Evolutionary conservation across 306 rosid species (phyloP).

Genomic region (Cajanus cajan): DNA sequence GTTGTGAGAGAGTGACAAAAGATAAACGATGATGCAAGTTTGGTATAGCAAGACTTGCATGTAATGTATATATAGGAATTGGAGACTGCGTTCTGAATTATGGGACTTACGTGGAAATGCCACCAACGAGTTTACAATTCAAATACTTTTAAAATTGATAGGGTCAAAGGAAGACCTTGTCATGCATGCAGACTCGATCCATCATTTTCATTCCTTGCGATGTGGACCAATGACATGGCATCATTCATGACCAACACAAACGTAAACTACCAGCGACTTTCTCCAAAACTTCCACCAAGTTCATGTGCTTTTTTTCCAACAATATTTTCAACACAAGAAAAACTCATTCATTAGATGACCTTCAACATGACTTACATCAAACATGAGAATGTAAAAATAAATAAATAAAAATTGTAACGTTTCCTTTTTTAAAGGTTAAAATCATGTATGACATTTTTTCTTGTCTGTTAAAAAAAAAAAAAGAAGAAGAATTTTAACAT

Average conservation of each 20-base stretch:
- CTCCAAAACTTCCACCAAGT: neutral
- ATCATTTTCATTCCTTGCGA: neutral
- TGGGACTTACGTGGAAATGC: neutral
- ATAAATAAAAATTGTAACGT: too few relatives aligned
- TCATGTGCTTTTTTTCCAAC: neutral
- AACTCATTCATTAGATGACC: too few relatives aligned
- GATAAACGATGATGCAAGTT: neutral
- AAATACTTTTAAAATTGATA: neutral
- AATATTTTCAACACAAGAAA: too few relatives aligned
- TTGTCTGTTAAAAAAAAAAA: too few relatives aligned
- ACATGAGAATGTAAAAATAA: too few relatives aligned
- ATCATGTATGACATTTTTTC: too few relatives aligned
- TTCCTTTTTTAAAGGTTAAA: too few relatives aligned
- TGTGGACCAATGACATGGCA: neutral
- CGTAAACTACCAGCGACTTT: neutral
- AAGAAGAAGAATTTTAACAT: too few relatives aligned
- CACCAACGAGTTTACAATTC: neutral
- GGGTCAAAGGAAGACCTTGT: neutral
- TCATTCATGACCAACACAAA: too few relatives aligned
- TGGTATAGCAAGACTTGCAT: neutral
- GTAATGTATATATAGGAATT: too few relatives aligned
- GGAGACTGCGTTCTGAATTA: too few relatives aligned
- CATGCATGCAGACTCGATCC: neutral
- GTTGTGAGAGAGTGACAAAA: neutral
- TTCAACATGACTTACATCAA: too few relatives aligned